Evolutionary conservation across 306 rosid genomes (phyloP), one percentile per base, ranked within the genome.

Genomic region (Sicyos baderoa): DNA sequence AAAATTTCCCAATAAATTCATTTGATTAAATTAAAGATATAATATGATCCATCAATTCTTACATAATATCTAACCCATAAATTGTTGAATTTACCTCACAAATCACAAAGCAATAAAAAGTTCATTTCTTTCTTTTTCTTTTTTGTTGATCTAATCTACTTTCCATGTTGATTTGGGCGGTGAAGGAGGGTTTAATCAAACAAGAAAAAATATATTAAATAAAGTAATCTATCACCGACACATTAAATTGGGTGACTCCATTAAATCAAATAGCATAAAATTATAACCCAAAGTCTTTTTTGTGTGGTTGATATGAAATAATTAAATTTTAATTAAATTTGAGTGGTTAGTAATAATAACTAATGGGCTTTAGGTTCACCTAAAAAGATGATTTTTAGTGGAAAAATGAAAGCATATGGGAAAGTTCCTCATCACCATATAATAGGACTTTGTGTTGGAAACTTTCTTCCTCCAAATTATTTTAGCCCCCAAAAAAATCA

Each of bases 321-420:
- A 53, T 53, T 53, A 29, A 29, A 29, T 29, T 29, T 25, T 25
- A 1, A 25, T 25, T 29, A 29, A 53, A 25, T 18, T 53, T 53
- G 13, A 53, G 25, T 55, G 61, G 32, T 55, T 55, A 55, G 61
- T 55, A 22, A 23, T 56, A 12, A 56, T 56, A 13, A 58, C 19
- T 58, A 58, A 16, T 60, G 47, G 14, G 23, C 67, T 60, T 60
- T 60, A 58, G 64, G 44, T 25, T 58, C 64, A 58, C 64, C 64
- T 27, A 58, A 25, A 58, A 58, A 58, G 44, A 58, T 27, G 64
- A 15, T 58, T 14, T 55, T 58, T 25, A 29, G 66, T 59, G 66
- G 66, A 14, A 32, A 59, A 16, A 58, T 58, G 45, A 58, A 58
- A 58, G 18, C 63, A 23, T 25, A 21, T 0, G 35, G 35, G 61